Evolutionary conservation across 192 early-diverging fungal species (phyloP).

Genomic region (Neocallimastix lanati): DNA sequence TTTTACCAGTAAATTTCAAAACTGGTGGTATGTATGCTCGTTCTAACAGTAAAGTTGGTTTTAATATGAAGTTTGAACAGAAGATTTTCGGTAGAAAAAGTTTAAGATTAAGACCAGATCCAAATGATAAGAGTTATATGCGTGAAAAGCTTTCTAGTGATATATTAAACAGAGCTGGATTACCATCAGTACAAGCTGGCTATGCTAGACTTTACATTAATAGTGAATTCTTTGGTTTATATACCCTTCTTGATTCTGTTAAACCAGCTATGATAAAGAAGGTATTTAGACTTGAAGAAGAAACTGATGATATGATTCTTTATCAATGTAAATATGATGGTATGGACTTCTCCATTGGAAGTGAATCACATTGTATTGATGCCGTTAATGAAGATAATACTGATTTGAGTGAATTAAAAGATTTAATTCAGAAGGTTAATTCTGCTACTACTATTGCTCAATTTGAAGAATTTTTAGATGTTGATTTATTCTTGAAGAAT

Average conservation of each 20-base stretch:
- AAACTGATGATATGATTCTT: not conserved
- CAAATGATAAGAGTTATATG: not conserved
- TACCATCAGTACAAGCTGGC: not conserved
- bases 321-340: not conserved
- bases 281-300: not conserved
- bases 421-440: not conserved
- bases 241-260: not conserved
- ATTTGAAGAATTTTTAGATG: not conserved
- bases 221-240: not conserved
- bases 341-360: not conserved
- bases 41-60: not conserved
- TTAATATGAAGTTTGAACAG: not conserved
- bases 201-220: not conserved
- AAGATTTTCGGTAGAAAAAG: not conserved
- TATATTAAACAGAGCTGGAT: not conserved
- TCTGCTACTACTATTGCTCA: not conserved
- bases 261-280: not conserved
- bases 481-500: not conserved
- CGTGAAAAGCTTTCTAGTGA: not conserved
- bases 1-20: no score
- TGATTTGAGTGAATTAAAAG: not conserved
- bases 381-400: not conserved
- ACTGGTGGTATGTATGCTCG: not conserved
- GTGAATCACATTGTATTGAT: not conserved
- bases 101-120: not conserved